These are phyloP conservation scores for Ophiostoma tasmaniense DNA, from an alignment of 2,329 filamentous ascomycete species.

Conservation along the genomic window DNA sequence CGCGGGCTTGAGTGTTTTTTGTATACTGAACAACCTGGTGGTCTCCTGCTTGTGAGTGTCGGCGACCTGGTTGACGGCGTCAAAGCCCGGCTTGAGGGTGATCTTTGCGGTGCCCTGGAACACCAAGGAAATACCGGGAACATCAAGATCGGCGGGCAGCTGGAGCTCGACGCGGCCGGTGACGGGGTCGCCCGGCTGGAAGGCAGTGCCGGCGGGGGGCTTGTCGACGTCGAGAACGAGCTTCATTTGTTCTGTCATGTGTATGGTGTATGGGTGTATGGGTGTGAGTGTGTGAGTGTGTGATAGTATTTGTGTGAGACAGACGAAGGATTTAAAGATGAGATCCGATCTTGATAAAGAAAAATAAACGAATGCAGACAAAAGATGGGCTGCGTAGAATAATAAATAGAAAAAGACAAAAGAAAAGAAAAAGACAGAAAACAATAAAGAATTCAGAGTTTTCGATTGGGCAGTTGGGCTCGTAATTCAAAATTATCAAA, in stretches of 20 bases:
- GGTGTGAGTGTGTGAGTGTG: no score
- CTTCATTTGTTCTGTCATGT: slow-evolving; percentile 4
- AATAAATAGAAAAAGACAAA: not conserved
- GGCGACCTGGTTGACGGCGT: not conserved
- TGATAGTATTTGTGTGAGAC: no score
- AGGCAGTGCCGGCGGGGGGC: not conserved
- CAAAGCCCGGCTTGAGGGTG: slow-evolving; percentile 6
- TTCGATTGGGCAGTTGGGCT: not conserved
- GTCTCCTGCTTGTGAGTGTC: not conserved
- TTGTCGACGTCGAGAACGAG: not conserved
- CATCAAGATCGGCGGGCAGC: not conserved
- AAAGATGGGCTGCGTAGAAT: not conserved
- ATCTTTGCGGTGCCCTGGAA: slow-evolving; percentile 5
- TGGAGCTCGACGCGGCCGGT: slow-evolving; percentile 3
- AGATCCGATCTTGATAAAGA: no score
- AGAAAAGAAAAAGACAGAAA: not conserved
- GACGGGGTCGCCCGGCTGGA: not conserved
- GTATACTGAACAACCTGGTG: not conserved
- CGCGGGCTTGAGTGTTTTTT: not conserved
- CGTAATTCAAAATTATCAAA: not conserved
- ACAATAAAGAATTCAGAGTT: not conserved
- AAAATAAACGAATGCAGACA: not conserved
- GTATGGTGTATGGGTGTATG: no score
- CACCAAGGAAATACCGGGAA: not conserved
- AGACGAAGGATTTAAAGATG: no score